These are phyloP conservation scores for Suillus lakei DNA, from an alignment of 768 basidiomycete species.

Conservation along the genomic window DNA sequence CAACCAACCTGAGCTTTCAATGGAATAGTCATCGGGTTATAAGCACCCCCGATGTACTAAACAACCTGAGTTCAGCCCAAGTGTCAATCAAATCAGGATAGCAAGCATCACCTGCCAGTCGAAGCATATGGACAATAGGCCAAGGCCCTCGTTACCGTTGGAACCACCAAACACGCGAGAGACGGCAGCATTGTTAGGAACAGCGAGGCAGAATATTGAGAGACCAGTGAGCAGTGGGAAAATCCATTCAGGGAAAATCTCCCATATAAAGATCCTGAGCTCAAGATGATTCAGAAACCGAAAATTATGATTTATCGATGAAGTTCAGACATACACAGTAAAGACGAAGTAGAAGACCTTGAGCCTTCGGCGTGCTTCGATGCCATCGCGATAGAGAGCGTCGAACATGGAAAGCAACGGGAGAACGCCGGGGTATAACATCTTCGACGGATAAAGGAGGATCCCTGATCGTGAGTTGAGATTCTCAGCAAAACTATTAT, in stretches of 20 bases:
- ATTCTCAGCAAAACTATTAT: not conserved
- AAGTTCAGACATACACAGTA: conserved; percentile 7
- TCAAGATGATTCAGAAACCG: not conserved
- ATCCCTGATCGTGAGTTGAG: conserved; percentile 16
- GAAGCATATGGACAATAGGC: conserved; percentile 58
- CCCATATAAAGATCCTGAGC: conserved; percentile 47
- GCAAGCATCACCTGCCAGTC: conserved; percentile 63
- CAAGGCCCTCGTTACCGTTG: conserved; percentile 66
- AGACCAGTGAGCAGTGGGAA: conserved; percentile 54
- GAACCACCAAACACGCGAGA: conserved; percentile 65
- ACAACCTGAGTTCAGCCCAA: conserved; percentile 46
- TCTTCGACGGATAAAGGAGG: conserved; percentile 48
- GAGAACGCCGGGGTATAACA: conserved; percentile 45
- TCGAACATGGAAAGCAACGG: conserved; percentile 33
- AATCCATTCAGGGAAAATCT: conserved; percentile 42
- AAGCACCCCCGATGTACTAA: conserved; percentile 29
- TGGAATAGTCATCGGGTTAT: conserved; percentile 58
- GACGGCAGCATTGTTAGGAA: conserved; percentile 51
- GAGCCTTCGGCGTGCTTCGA: conserved; percentile 44
- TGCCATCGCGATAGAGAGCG: conserved; percentile 46
- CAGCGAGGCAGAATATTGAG: conserved; percentile 59
- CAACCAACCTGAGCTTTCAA: conserved; percentile 48
- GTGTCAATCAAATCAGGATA: conserved; percentile 44
- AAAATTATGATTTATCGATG: not conserved
- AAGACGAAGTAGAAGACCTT: conserved; percentile 55